Conservation (phyloP, 192 early-diverging fungal species). For the Entomortierella lignicola region DNA sequence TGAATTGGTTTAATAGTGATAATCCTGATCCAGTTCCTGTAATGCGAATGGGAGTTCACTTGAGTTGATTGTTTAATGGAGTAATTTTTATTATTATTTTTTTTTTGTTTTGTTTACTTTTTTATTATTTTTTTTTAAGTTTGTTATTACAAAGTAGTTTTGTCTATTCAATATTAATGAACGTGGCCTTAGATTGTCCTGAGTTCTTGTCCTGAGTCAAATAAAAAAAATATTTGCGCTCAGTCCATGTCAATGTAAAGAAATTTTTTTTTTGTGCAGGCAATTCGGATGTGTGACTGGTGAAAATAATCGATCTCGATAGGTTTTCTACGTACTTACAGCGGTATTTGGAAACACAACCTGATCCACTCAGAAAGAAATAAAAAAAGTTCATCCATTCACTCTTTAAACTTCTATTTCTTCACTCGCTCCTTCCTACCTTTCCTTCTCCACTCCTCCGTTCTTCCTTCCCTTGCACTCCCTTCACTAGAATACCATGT, state of each 20-base stretch:
- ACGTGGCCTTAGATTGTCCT: no score
- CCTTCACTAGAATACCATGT: slow-evolving; percentile 36
- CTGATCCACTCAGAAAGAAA: no score
- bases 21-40: not conserved
- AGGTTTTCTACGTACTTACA: not conserved
- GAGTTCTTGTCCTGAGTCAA: not conserved
- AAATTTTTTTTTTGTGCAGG: slow-evolving; percentile 6
- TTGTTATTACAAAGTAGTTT: no score
- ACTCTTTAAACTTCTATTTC: slow-evolving; percentile 2
- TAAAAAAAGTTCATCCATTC: slow-evolving; percentile 1
- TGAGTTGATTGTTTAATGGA: no score
- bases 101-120: no score
- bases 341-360: no score
- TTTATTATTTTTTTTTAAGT: no score
- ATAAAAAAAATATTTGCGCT: not conserved
- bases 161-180: no score
- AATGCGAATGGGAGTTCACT: no score
- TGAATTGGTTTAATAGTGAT: not conserved
- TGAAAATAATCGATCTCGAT: slow-evolving; percentile 1
- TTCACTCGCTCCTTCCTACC: not conserved
- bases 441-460: slow-evolving; percentile 1
- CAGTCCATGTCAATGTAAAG: not conserved
- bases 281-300: not conserved
- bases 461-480: not conserved
- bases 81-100: no score